Evolutionary conservation across 202 grass and related monocot genomes (phyloP), one percentile per base, ranked within the genome.

Genomic region (Dendrocalamus latiflorus): DNA sequence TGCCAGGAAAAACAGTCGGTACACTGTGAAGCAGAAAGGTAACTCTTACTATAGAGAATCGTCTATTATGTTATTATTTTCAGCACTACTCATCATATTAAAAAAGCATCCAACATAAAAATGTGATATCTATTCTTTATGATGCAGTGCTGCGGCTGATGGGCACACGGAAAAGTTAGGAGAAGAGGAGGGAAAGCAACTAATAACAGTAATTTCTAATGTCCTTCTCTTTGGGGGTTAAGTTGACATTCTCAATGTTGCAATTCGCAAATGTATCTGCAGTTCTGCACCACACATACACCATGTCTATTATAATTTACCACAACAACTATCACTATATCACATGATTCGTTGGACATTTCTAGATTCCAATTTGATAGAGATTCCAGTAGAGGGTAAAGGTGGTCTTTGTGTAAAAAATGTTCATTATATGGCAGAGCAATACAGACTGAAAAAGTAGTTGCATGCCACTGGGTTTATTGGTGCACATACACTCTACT

Each of bases 101-200:
- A 51, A 87, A 24, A 44, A 48, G 65, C 18, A 26, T 83, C 30
- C 20, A 81, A 30, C 39, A 16, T 56, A 13, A 26, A 12, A 59
- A 84, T 50, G 22, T 60, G 51, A 61, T 68, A 8, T 12, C 50
- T 64, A n/a, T 44, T 82, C 18, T 86, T 58, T 70, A 20, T 79
- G 70, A 80, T 79, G 74, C 78, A 92, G 90, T 80, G 67, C 34
- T 57, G 62, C 63, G 70, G 73, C 5, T 41, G 25, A 80, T 25
- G 61, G 36, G 6, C 68, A 14, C 43, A 51, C 8, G n/a, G 33
- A 48, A 11, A 30, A 41, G 21, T 33, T 74, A 59, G 6, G 6
- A n/a, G 24, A 85, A 68, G 68, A 50, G 53, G 34, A 89, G 41
- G 68, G 45, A 10, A 51, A 44, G 53, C 67, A 80, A n/a, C 18